phyloP scores from a whole-genome alignment of 108 stramenopile species.

The Tribonema minus region DNA sequence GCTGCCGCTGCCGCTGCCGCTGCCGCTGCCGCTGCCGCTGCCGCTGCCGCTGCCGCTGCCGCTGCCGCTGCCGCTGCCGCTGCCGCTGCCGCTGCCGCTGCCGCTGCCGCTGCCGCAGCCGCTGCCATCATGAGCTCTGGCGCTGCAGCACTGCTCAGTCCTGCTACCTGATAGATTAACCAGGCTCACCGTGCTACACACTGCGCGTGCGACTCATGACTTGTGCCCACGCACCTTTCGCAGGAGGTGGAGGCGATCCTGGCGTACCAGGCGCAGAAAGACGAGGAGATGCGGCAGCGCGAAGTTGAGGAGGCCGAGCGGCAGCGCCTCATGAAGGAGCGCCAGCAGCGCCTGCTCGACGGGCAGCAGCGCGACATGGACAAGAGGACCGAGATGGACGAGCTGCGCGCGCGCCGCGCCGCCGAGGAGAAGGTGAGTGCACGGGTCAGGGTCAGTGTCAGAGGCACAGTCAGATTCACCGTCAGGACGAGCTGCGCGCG shows the following conservation, averaged over 20 bases:
- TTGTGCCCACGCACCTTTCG: too few species aligned
- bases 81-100: too few species aligned
- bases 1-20: background rate
- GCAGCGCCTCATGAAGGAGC: constrained; percentile 61
- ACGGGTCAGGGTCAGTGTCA: too few species aligned
- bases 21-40: background rate
- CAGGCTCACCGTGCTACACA: too few species aligned
- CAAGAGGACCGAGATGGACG: constrained; percentile 74
- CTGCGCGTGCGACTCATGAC: too few species aligned
- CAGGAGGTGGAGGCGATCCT: constrained; percentile 70
- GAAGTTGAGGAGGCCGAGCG: constrained; percentile 66
- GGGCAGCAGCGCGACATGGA: constrained; percentile 66
- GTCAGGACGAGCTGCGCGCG: constrained; percentile 72
- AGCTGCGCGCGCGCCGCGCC: constrained; percentile 70
- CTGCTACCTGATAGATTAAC: too few species aligned
- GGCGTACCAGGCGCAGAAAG: constrained; percentile 66
- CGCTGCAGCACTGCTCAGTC: too few species aligned
- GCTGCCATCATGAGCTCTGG: too few species aligned
- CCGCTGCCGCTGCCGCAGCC: too few species aligned
- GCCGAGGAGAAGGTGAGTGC: constrained; percentile 64
- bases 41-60: background rate
- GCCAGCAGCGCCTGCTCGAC: constrained; percentile 67
- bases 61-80: too few species aligned
- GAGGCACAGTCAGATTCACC: too few species aligned
- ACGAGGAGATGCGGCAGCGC: constrained; percentile 63